phyloP scores from a whole-genome alignment of 2,329 filamentous ascomycete genomes.

The Davidsoniella eucalypti region DNA sequence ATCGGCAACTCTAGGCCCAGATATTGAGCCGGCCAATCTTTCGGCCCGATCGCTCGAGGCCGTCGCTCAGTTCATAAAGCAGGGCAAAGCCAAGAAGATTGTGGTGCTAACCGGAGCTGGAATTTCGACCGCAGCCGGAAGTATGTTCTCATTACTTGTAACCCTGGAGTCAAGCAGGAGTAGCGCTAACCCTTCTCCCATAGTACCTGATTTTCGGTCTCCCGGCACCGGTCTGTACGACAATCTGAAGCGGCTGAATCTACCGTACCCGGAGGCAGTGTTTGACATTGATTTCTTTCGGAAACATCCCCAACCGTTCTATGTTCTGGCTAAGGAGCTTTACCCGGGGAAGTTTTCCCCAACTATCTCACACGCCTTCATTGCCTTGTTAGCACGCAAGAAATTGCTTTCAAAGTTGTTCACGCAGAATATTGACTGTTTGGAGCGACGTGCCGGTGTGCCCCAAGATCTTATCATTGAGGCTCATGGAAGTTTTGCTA shows the following conservation, averaged over 20 bases:
- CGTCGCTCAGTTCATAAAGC: constrained; percentile 65
- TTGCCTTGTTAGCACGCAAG: constrained; percentile 66
- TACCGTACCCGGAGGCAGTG: constrained; percentile 81
- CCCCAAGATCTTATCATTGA: constrained; percentile 70
- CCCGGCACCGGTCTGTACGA: constrained; percentile 87
- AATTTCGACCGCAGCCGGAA: constrained; percentile 59
- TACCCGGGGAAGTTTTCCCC: constrained; percentile 82
- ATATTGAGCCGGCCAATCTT: constrained; percentile 49
- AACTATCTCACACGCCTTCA: constrained; percentile 80
- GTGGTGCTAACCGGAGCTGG: constrained; percentile 86
- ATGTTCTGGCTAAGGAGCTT: constrained; percentile 76
- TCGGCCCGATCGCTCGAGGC: constrained; percentile 51
- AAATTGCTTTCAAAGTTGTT: constrained; percentile 70
- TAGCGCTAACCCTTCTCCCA: constrained; percentile 18
- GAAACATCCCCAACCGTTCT: constrained; percentile 74
- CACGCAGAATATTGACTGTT: constrained; percentile 94
- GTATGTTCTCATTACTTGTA: constrained; percentile 22
- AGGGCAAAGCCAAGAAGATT: constrained; percentile 49
- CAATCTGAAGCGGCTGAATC: constrained; percentile 70
- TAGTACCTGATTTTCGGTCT: constrained; percentile 86
- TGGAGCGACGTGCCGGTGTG: constrained; percentile 77
- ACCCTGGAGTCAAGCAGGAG: neutral
- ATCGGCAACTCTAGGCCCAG: constrained; percentile 45
- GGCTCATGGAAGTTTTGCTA: constrained; percentile 88
- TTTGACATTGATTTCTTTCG: constrained; percentile 89